Percentiles rank a stretch among this genome's conserved stretches.
These are phyloP conservation scores for Trametopsis cervina DNA, from an alignment of 768 basidiomycete genomes.

Conservation along the genomic window DNA sequence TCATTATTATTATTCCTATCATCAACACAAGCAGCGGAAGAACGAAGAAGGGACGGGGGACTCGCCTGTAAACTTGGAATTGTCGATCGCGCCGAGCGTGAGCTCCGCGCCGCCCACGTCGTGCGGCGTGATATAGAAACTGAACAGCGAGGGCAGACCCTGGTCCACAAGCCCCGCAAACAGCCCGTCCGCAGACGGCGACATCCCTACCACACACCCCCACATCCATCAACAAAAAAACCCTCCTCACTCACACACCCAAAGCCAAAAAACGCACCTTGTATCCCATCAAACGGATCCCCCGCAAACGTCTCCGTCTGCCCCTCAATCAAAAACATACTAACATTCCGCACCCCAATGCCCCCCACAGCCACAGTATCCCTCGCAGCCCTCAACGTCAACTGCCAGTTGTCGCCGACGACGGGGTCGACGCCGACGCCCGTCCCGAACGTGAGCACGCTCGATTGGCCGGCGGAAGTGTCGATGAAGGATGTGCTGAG, in stretches of 20 bases:
- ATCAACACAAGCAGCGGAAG: neutral
- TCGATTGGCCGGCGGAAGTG: conserved; percentile 30
- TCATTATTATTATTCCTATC: neutral
- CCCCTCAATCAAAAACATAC: conserved; percentile 43
- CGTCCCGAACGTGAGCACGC: conserved; percentile 45
- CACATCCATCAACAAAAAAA: neutral
- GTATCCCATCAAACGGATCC: conserved; percentile 52
- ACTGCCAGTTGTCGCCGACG: conserved; percentile 35
- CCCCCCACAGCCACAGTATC: conserved; percentile 47
- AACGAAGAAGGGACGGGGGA: neutral
- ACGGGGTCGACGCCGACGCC: conserved; percentile 50
- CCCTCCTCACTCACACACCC: too few relatives aligned
- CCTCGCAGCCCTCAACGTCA: conserved; percentile 36
- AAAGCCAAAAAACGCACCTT: conserved; percentile 33
- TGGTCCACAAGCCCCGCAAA: conserved; percentile 39
- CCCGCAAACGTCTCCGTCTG: conserved; percentile 46
- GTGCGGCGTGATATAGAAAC: conserved; percentile 41
- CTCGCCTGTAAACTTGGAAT: conserved; percentile 41
- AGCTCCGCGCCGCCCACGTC: conserved; percentile 40
- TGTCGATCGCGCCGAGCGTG: conserved; percentile 47
- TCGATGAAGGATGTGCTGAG: conserved; percentile 47
- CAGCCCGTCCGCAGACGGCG: conserved; percentile 40
- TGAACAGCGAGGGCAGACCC: conserved; percentile 46
- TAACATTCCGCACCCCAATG: conserved; percentile 30
- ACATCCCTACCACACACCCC: conserved; percentile 34